These are phyloP conservation scores for Metschnikowia lochheadii DNA, from an alignment of 805 yeast genomes.

Conservation along the genomic window DNA sequence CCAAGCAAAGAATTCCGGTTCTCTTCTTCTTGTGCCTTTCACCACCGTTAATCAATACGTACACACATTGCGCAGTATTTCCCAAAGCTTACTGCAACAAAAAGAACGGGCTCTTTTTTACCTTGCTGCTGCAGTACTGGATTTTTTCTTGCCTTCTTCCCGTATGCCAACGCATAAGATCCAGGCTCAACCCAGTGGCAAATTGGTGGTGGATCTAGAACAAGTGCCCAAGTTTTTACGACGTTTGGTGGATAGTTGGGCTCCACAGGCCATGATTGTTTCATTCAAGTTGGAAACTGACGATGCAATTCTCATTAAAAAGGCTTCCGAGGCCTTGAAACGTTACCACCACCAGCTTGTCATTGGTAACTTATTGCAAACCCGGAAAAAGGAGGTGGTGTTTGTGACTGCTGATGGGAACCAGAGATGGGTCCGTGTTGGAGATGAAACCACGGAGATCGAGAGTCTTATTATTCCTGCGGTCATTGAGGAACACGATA, in stretches of 20 bases:
- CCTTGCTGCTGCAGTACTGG: conserved; percentile 97
- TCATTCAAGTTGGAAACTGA: conserved; percentile 95
- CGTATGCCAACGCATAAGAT: conserved; percentile 91
- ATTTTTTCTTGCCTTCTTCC: conserved; percentile 85
- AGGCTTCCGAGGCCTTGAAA: conserved; percentile 73
- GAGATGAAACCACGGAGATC: conserved; percentile 51
- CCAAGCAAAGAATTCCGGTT: conserved; percentile 45
- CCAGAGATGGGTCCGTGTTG: conserved; percentile 44
- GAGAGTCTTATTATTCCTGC: conserved; percentile 79
- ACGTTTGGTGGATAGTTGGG: conserved; percentile 89
- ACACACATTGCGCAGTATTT: conserved; percentile 70
- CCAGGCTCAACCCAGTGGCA: conserved; percentile 77
- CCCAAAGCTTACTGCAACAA: conserved; percentile 52
- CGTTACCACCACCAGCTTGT: conserved; percentile 91
- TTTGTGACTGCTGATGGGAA: conserved; percentile 58
- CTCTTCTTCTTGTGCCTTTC: conserved; percentile 73
- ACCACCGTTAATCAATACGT: conserved; percentile 94
- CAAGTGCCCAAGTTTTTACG: conserved; percentile 95
- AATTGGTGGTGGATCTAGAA: conserved; percentile 78
- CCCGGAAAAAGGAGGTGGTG: conserved; percentile 83
- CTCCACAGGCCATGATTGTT: conserved; percentile 89
- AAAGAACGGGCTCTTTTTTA: conserved; percentile 68
- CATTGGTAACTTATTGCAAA: conserved; percentile 87
- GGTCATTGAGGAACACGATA: conserved; percentile 58
- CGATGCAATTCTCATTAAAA: conserved; percentile 57